These are phyloP conservation scores for Xerocomus brunneocitrinus DNA, from an alignment of 768 basidiomycete species.

Conservation along the genomic window DNA sequence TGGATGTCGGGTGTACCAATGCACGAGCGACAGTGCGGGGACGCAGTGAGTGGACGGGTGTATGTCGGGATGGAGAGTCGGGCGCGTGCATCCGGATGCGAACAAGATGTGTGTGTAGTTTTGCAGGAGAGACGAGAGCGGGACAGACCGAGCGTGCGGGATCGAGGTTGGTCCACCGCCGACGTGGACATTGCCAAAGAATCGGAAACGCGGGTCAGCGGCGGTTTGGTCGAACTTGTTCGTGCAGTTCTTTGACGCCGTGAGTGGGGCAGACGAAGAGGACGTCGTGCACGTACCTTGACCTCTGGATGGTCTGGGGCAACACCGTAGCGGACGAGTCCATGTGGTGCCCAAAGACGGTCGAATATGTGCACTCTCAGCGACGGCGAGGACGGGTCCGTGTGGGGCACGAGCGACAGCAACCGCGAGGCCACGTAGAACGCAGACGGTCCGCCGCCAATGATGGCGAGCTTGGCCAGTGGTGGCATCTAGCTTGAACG, in stretches of 20 bases:
- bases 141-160: conserved; percentile 50
- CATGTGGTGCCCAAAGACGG: conserved; percentile 90
- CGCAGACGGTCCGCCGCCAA: conserved; percentile 95
- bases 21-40: conserved; percentile 80
- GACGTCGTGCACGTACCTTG: conserved; percentile 48
- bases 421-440: conserved; percentile 91
- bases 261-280: conserved; percentile 9
- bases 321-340: conserved; percentile 92
- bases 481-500: conserved; percentile 8
- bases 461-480: conserved; percentile 72
- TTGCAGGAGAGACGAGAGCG: conserved; percentile 54
- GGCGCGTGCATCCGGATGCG: conserved; percentile 77
- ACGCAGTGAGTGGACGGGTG: conserved; percentile 48
- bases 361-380: conserved; percentile 85
- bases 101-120: conserved; percentile 86
- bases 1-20: conserved; percentile 96
- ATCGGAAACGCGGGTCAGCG: conserved; percentile 73
- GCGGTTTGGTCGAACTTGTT: conserved; percentile 89
- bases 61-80: conserved; percentile 52
- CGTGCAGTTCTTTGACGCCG: conserved; percentile 75
- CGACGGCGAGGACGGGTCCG: conserved; percentile 28
- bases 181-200: conserved; percentile 88
- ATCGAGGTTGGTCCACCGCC: conserved; percentile 37
- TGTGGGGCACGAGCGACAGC: conserved; percentile 54
- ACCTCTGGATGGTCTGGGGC: conserved; percentile 99